These are phyloP conservation scores for Phialocephala subalpina DNA, from an alignment of 2,329 filamentous ascomycete genomes.

Conservation along the genomic window DNA sequence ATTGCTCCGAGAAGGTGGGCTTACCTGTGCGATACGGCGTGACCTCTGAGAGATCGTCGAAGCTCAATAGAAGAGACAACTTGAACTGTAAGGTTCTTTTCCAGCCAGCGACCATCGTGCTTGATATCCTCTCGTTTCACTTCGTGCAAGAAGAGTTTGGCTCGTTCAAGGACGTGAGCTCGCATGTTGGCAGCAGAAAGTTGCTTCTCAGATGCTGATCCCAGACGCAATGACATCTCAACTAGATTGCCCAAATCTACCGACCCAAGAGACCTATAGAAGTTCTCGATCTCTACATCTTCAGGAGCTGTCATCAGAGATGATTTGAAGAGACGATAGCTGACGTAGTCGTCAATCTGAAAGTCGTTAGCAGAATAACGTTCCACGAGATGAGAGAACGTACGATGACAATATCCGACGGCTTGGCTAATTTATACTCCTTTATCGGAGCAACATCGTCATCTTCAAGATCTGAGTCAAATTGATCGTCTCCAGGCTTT, in stretches of 20 bases:
- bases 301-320: slow-evolving; percentile 86
- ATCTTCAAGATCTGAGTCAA: slow-evolving; percentile 53
- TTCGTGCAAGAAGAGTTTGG: slow-evolving; percentile 88
- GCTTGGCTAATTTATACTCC: slow-evolving; percentile 75
- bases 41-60: slow-evolving; percentile 76
- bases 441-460: slow-evolving; percentile 50
- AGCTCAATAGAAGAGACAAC: slow-evolving; percentile 82
- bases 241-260: slow-evolving; percentile 79
- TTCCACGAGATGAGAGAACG: slow-evolving; percentile 14
- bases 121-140: slow-evolving; percentile 76
- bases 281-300: slow-evolving; percentile 84
- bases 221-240: slow-evolving; percentile 76
- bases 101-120: slow-evolving; percentile 89
- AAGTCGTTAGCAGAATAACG: slow-evolving; percentile 10
- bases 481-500: slow-evolving; percentile 42
- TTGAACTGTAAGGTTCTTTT: slow-evolving; percentile 81
- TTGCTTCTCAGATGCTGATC: slow-evolving; percentile 68
- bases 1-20: no score
- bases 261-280: slow-evolving; percentile 85
- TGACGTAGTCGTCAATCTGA: slow-evolving; percentile 81
- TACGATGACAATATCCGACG: slow-evolving; percentile 74
- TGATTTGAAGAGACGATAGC: slow-evolving; percentile 87
- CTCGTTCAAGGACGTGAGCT: slow-evolving; percentile 85
- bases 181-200: slow-evolving; percentile 73
- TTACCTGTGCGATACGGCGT: slow-evolving; percentile 73